phyloP scores from a whole-genome alignment of 345 rosid genomes.

The Salix purpurea region DNA sequence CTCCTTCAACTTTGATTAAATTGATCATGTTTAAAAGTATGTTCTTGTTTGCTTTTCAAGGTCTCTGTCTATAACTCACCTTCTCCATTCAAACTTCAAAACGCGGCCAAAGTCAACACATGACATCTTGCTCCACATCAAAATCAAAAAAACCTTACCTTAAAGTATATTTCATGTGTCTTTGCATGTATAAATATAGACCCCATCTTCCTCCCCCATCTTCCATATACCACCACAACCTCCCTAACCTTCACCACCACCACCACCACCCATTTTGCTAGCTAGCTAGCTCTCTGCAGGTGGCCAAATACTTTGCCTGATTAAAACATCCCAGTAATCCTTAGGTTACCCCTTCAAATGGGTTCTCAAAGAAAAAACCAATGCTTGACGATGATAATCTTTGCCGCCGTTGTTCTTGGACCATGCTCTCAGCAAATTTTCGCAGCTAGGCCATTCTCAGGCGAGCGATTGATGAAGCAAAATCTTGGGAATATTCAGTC shows the following conservation, averaged over 20 bases:
- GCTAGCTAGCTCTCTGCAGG: not conserved
- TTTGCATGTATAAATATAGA: not conserved
- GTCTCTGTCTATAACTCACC: constrained; percentile 1
- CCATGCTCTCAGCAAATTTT: not conserved
- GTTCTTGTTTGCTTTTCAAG: not conserved
- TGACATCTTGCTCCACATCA: not conserved
- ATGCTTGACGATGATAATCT: not conserved
- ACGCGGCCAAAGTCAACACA: constrained; percentile 19
- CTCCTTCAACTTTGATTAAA: constrained; percentile 8
- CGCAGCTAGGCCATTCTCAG: constrained; percentile 30
- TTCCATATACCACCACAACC: not conserved
- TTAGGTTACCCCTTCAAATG: not conserved
- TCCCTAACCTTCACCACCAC: not conserved
- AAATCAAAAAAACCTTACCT: not conserved
- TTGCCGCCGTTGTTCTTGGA: constrained; percentile 1
- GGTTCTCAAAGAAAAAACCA: not conserved
- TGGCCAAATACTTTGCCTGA: not conserved
- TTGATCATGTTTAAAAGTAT: not conserved
- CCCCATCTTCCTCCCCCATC: not conserved
- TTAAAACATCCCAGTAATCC: not conserved
- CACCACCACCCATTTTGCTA: not conserved
- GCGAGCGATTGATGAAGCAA: not conserved
- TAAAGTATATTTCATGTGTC: no score
- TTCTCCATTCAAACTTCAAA: constrained; percentile 7
- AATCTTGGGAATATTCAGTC: constrained; percentile 20